A percentile compares a stretch with the other conserved stretches of the same genome.
These are phyloP conservation scores for Trichophyton verrucosum DNA, from an alignment of 2,329 filamentous ascomycete species.

Conservation along the genomic window DNA sequence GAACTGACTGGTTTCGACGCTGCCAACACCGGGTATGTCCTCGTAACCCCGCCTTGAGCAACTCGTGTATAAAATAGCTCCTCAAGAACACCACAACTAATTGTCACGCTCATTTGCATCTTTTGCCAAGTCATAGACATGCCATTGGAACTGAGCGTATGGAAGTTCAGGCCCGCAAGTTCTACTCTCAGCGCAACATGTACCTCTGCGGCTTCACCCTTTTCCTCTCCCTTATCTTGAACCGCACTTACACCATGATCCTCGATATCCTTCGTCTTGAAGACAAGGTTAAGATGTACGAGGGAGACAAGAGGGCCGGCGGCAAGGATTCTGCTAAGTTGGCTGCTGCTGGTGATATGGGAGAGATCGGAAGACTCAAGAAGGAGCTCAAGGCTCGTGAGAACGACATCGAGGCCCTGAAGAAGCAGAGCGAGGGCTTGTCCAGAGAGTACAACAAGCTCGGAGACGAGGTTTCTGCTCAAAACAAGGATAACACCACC, in stretches of 20 bases:
- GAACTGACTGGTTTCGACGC: slow-evolving; percentile 61
- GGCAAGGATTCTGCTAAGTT: slow-evolving; percentile 61
- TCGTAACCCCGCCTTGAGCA: neutral
- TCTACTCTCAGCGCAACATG: slow-evolving; percentile 99
- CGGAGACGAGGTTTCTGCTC: slow-evolving; percentile 63
- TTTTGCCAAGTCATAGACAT: slow-evolving; percentile 35
- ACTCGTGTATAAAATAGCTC: neutral
- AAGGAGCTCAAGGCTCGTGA: slow-evolving; percentile 62
- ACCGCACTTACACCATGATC: slow-evolving; percentile 98
- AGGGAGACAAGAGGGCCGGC: slow-evolving; percentile 50
- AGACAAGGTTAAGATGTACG: slow-evolving; percentile 75
- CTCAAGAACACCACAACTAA: neutral
- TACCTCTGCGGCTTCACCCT: slow-evolving; percentile 99
- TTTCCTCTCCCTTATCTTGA: slow-evolving; percentile 92
- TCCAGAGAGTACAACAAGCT: slow-evolving; percentile 75
- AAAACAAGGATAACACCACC: slow-evolving; percentile 32
- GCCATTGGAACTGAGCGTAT: slow-evolving; percentile 87
- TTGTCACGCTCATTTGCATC: slow-evolving; percentile 12
- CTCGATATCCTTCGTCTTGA: slow-evolving; percentile 83
- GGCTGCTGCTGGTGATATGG: slow-evolving; percentile 57
- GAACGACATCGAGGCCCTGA: slow-evolving; percentile 69
- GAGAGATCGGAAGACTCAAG: slow-evolving; percentile 64
- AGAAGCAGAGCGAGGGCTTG: slow-evolving; percentile 82
- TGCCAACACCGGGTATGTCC: slow-evolving; percentile 39
- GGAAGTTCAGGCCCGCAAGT: slow-evolving; percentile 98